Conservation (phyloP, 163 green algal species). For the Smithsoniella earleae region DNA sequence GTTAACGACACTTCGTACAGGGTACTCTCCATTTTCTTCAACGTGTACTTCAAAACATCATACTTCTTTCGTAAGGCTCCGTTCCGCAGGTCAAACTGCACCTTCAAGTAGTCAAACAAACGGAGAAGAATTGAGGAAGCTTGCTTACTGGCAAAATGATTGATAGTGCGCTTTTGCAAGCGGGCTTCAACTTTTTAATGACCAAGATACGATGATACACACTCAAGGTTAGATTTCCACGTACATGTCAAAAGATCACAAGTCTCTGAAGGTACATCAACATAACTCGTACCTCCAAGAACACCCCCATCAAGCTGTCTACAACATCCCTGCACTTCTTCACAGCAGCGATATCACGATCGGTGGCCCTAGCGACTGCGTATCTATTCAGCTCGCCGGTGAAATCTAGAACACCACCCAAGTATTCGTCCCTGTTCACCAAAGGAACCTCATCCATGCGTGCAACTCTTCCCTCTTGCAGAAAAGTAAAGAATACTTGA, state of each 20-base stretch:
- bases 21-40: slow-evolving; percentile 65
- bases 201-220: no score
- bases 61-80: slow-evolving; percentile 64
- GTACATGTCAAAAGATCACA: not conserved
- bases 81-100: slow-evolving; percentile 66
- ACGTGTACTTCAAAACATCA: slow-evolving; percentile 67
- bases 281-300: slow-evolving; percentile 42
- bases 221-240: no score
- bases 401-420: slow-evolving; percentile 75
- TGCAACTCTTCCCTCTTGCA: slow-evolving; percentile 49
- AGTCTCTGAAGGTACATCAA: not conserved
- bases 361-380: slow-evolving; percentile 54
- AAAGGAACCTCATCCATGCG: slow-evolving; percentile 46
- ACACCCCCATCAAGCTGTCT: slow-evolving; percentile 61
- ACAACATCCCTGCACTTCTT: slow-evolving; percentile 53
- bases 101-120: no score
- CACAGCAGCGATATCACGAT: slow-evolving; percentile 57
- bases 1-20: slow-evolving; percentile 70
- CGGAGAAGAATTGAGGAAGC: no score
- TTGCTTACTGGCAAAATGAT: no score
- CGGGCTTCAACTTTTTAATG: not conserved
- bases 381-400: slow-evolving; percentile 74
- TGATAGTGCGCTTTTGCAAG: no score
- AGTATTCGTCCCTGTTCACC: slow-evolving; percentile 60
- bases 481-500: slow-evolving; percentile 47